Percentiles rank a stretch among this genome's conserved stretches.
These are phyloP conservation scores for Aureobasidium sp. DNA, from an alignment of 2,329 filamentous ascomycete genomes.

Conservation along the genomic window DNA sequence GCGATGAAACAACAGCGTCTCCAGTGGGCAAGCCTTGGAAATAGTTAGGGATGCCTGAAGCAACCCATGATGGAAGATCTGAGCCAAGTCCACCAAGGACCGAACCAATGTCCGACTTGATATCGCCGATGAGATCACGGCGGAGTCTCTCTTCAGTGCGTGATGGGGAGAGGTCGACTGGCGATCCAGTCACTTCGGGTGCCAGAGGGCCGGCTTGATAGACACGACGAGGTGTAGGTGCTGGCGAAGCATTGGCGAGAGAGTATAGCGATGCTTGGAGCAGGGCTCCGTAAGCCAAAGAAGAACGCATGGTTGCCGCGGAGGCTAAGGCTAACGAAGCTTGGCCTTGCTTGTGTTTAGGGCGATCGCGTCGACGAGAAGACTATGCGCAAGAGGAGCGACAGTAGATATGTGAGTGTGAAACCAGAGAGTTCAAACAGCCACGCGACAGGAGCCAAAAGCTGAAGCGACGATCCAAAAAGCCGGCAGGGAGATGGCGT, in stretches of 20 bases:
- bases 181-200: slow-evolving; percentile 44
- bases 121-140: slow-evolving; percentile 45
- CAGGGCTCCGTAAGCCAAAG: slow-evolving; percentile 12
- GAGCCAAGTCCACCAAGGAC: slow-evolving; percentile 46
- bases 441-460: background rate
- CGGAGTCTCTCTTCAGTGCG: slow-evolving; percentile 37
- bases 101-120: slow-evolving; percentile 36
- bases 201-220: slow-evolving; percentile 24
- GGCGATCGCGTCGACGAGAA: background rate
- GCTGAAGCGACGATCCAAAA: slow-evolving; percentile 1
- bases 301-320: slow-evolving; percentile 10
- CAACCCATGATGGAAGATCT: slow-evolving; percentile 53
- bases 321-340: background rate
- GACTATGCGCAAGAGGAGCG: background rate
- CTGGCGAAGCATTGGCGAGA: slow-evolving; percentile 23
- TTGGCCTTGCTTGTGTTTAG: slow-evolving; percentile 10
- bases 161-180: slow-evolving; percentile 35
- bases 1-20: slow-evolving; percentile 37
- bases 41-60: slow-evolving; percentile 58
- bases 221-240: slow-evolving; percentile 14
- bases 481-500: background rate
- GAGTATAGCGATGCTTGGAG: slow-evolving; percentile 15
- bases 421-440: background rate
- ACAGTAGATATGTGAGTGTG: background rate
- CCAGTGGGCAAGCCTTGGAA: slow-evolving; percentile 58